These are phyloP conservation scores for Micromonas pusilla DNA, from an alignment of 139 green algal species.

Conservation along the genomic window DNA sequence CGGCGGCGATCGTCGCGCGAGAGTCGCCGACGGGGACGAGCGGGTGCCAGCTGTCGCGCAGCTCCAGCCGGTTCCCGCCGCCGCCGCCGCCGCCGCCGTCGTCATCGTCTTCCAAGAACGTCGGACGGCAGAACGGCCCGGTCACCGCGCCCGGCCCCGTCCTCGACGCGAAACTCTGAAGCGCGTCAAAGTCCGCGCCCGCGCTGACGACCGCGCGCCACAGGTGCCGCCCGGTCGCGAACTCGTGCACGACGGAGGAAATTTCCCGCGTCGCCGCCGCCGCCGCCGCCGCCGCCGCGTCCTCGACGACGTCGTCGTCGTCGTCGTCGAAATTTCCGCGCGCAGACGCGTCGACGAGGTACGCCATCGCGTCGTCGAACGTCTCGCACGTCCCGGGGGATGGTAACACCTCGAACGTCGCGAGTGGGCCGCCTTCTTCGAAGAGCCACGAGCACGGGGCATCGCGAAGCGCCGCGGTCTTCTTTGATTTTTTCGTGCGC, in stretches of 20 bases:
- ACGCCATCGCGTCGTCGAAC: not conserved
- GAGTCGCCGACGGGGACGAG: no score
- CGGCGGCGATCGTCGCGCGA: no score
- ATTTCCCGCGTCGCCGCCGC: not conserved
- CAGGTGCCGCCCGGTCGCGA: not conserved
- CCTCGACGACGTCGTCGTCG: not conserved
- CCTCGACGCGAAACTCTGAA: not conserved
- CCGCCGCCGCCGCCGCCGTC: not conserved
- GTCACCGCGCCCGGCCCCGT: not conserved
- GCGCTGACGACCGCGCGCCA: not conserved
- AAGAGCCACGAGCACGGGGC: not conserved
- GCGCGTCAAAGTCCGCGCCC: not conserved
- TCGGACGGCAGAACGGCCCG: not conserved
- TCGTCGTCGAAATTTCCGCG: not conserved
- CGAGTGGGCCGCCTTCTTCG: not conserved
- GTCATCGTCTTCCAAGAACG: not conserved
- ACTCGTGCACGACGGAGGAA: not conserved
- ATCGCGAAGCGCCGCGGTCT: no score
- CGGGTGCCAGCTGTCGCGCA: conserved; percentile 10
- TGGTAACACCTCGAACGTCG: not conserved
- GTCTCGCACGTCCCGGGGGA: not conserved
- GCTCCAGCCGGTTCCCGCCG: not conserved
- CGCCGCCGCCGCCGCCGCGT: not conserved
- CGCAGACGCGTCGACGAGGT: not conserved
- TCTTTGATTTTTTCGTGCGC: not conserved